Evolutionary conservation across 495 filamentous ascomycete species (phyloP).

Genomic region (Aspergillus avenaceus): DNA sequence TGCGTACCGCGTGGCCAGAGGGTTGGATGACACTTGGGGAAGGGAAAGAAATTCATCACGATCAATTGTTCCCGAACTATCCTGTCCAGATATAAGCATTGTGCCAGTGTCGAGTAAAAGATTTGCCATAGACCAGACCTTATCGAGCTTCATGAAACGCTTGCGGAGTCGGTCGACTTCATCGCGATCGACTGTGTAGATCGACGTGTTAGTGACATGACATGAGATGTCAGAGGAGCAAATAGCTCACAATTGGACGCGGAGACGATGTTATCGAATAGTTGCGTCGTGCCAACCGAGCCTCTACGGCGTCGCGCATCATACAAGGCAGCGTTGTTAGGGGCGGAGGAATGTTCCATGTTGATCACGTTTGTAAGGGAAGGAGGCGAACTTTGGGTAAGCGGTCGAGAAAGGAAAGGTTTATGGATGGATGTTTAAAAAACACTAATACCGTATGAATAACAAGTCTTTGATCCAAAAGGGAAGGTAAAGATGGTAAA

Average conservation of each 20-base stretch:
- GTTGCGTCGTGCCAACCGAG: conserved; percentile 76
- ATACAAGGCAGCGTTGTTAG: conserved; percentile 49
- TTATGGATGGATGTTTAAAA: too few relatives aligned
- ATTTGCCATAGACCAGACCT: conserved; percentile 51
- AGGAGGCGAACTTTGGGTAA: neutral
- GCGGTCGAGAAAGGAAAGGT: neutral
- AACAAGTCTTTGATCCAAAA: too few relatives aligned
- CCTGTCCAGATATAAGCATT: conserved; percentile 48
- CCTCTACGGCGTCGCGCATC: conserved; percentile 43
- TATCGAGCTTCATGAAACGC: conserved; percentile 98
- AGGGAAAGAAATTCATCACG: conserved; percentile 97
- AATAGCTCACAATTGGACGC: conserved; percentile 81
- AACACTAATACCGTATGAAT: too few relatives aligned
- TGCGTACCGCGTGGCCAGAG: conserved; percentile 81
- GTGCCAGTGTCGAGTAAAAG: neutral
- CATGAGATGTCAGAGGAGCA: neutral
- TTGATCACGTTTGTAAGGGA: conserved; percentile 5
- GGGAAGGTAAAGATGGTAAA: too few relatives aligned
- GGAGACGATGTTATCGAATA: conserved; percentile 93
- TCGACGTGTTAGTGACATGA: neutral
- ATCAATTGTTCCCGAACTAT: conserved; percentile 96
- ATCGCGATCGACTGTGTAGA: conserved; percentile 77
- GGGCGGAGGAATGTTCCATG: conserved; percentile 36
- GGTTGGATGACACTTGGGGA: conserved; percentile 96
- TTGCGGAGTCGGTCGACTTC: conserved; percentile 94